Percentiles rank a stretch among this genome's conserved stretches.
Conservation (phyloP, 345 rosid species). For the Eucalyptus erythrocorys region DNA sequence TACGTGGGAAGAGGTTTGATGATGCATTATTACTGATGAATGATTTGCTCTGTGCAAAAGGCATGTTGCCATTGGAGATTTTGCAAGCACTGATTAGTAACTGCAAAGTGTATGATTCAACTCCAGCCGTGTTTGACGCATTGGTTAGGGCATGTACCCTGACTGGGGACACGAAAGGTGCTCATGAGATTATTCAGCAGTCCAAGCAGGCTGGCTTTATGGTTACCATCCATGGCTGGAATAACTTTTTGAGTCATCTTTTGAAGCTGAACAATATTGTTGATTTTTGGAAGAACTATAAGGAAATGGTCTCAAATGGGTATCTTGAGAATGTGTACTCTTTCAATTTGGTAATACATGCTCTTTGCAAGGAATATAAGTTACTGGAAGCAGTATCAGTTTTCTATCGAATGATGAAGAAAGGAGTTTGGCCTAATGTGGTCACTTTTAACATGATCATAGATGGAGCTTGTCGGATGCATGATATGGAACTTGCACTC, state of each 20-base stretch:
- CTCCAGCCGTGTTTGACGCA: conserved; percentile 45
- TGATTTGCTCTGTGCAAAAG: conserved; percentile 23
- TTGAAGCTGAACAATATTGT: conserved; percentile 36
- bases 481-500: background rate
- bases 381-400: conserved; percentile 35
- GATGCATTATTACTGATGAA: conserved; percentile 31
- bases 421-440: conserved; percentile 55
- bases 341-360: conserved; percentile 50
- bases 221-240: conserved; percentile 58
- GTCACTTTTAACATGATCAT: conserved; percentile 63
- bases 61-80: conserved; percentile 26
- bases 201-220: conserved; percentile 15
- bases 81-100: conserved; percentile 30
- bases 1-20: conserved; percentile 29
- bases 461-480: conserved; percentile 21
- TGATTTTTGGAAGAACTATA: conserved; percentile 43
- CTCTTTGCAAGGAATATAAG: conserved; percentile 39
- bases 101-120: conserved; percentile 21
- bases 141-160: conserved; percentile 56
- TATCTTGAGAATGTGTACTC: conserved; percentile 51
- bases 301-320: conserved; percentile 32
- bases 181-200: conserved; percentile 37
- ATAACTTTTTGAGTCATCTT: conserved; percentile 51
- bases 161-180: conserved; percentile 28
- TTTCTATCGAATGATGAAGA: conserved; percentile 48